Evolutionary conservation across 257 asterid genomes (phyloP).

Genomic region (Verbascum thapsus): DNA sequence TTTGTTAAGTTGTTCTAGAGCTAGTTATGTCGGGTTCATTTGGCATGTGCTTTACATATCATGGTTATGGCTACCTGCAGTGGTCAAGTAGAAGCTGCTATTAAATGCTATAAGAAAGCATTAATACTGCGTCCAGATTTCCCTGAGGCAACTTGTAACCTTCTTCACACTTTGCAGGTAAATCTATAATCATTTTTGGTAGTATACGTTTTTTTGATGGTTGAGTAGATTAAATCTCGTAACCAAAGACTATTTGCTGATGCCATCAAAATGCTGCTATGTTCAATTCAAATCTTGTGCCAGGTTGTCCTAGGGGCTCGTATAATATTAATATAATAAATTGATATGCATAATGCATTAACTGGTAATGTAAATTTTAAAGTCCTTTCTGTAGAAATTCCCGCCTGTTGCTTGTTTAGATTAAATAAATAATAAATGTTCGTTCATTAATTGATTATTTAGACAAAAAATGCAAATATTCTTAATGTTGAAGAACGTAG

Average conservation of each 20-base stretch:
- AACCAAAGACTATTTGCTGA: conserved; percentile 7
- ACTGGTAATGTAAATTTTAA: conserved; percentile 1
- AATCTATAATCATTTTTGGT: neutral
- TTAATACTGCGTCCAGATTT: conserved; percentile 87
- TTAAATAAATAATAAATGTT: neutral
- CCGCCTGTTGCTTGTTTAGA: conserved; percentile 1
- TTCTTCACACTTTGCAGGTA: conserved; percentile 97
- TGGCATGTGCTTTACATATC: conserved; percentile 24
- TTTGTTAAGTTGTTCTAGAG: conserved; percentile 8
- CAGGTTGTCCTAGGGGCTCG: neutral
- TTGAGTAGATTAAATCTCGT: conserved; percentile 18
- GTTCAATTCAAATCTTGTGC: conserved; percentile 5
- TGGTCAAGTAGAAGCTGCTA: conserved; percentile 89
- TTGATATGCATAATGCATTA: conserved; percentile 2
- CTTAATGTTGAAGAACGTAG: conserved; percentile 7
- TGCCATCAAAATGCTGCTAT: conserved; percentile 1
- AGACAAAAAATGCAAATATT: neutral
- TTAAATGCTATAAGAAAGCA: conserved; percentile 90
- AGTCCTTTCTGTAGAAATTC: conserved; percentile 1
- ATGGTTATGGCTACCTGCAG: conserved; percentile 44
- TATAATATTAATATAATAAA: neutral
- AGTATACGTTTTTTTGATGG: conserved; percentile 4
- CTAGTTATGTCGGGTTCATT: conserved; percentile 15
- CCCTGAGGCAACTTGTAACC: conserved; percentile 98
- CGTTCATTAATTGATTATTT: neutral